phyloP scores from a whole-genome alignment of 2,329 filamentous ascomycete genomes.

The Fusarium pseudoanthophilum region DNA sequence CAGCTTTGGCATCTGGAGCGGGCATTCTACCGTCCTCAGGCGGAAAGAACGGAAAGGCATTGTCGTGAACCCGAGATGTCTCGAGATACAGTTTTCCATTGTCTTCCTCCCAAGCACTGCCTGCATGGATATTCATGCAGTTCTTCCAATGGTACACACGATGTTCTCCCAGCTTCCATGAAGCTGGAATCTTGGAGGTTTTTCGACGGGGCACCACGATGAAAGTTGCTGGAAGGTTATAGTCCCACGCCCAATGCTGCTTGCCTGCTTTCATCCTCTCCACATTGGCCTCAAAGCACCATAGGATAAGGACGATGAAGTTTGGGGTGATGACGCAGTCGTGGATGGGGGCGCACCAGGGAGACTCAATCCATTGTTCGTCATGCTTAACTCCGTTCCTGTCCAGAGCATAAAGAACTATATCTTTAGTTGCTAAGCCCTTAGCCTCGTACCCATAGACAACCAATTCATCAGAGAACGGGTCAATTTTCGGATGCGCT shows the following conservation, averaged over 20 bases:
- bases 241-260: conserved; percentile 27
- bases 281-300: conserved; percentile 9
- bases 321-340: conserved; percentile 26
- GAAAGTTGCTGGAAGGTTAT: conserved; percentile 3
- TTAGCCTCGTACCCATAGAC: conserved; percentile 32
- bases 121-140: conserved; percentile 24
- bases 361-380: conserved; percentile 30
- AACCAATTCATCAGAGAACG: conserved; percentile 7
- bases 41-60: conserved; percentile 25
- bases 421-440: conserved; percentile 15
- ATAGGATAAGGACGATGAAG: conserved; percentile 15
- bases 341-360: conserved; percentile 19
- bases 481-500: conserved; percentile 21
- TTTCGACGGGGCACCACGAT: conserved; percentile 5
- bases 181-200: background rate
- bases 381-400: conserved; percentile 2
- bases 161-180: conserved; percentile 15
- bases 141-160: conserved; percentile 20
- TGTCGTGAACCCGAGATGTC: conserved; percentile 20
- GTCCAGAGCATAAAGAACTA: conserved; percentile 18
- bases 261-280: conserved; percentile 13
- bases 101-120: conserved; percentile 14
- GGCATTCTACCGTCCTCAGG: conserved; percentile 1
- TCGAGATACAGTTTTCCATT: conserved; percentile 23
- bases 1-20: background rate